Conservation (phyloP, 179 eudicot species). For the Amaranthus tricolor region DNA sequence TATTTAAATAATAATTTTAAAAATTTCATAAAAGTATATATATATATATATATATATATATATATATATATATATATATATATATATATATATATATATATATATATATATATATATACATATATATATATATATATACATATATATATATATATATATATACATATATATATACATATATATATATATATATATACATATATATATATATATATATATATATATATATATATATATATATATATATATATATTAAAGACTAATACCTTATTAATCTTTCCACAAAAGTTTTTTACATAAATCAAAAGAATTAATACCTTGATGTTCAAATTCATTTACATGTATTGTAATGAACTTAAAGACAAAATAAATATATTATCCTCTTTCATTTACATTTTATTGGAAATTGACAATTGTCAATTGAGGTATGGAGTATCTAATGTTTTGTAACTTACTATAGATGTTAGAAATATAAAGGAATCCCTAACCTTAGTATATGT, state of each 20-base stretch:
- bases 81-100: neutral
- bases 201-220: slow-evolving; percentile 6
- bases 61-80: neutral
- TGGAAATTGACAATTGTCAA: too few relatives aligned
- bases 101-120: neutral
- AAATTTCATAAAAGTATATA: too few relatives aligned
- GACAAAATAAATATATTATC: too few relatives aligned
- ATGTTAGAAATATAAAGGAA: too few relatives aligned
- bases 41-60: neutral
- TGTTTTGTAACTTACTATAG: too few relatives aligned
- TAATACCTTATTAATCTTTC: neutral
- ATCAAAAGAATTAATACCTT: neutral
- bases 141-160: neutral
- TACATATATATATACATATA: neutral
- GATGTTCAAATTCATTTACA: too few relatives aligned
- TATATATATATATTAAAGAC: neutral
- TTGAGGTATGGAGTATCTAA: too few relatives aligned
- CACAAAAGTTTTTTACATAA: neutral
- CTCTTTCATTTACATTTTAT: too few relatives aligned
- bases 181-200: slow-evolving; percentile 3
- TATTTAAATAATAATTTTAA: too few relatives aligned
- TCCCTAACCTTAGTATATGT: too few relatives aligned
- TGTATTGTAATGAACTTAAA: too few relatives aligned
- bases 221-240: slow-evolving; percentile 1
- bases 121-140: neutral